Base-by-base conservation (phyloP, 2,329 filamentous ascomycete genomes). In the Verticillium nubilum region DNA sequence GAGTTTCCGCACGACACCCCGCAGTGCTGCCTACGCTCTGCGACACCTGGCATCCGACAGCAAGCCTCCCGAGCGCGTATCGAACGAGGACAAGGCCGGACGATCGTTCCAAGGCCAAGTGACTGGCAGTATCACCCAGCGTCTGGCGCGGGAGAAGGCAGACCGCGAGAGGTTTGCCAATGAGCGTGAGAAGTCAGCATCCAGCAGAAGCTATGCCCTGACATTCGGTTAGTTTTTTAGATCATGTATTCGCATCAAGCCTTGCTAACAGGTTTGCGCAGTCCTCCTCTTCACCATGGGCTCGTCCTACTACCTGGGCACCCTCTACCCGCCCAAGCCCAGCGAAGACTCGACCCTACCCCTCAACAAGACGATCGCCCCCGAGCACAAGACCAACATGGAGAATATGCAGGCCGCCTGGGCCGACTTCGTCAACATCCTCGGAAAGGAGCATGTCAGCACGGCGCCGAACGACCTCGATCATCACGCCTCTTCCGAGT, bases 331-430 rank as follows among this genome's bases (percentile, higher is more conserved):
- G 31, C 80, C 76, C 56, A 78, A 81, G 19, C 70, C 76, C 26
- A 79, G 82, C 33, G 74, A 80, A 12, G 70, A 73, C 33, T 89
- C 86, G 64, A 89, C 87, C 12, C 73, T 86, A 2, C 84, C 86
- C 27, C 79, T 89, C 7, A 71, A 72, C 61, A 77, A 79, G 57
- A 76, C 79, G 12, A 75, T 67, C 28, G 70, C 80, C n/a, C 82
- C 82, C 10, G 74, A 74, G 65, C 84, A 88, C 72, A 83, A 87
- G 66, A 79, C 79, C 58, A 81, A 81, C 63, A 80, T 84, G 60
- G 78, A 84, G 66, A 87, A 89, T 68, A 81, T 90, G 67, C 84
- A 88, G 73, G 85, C 87, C 27, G 85, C 86, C 3, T 89, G 87
- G 87, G 76, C 84, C n/a, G 86, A 90, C 72, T 87, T 90, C 62